Base-by-base conservation (phyloP, 768 basidiomycete species). In the Boletus vermiculosoides region DNA sequence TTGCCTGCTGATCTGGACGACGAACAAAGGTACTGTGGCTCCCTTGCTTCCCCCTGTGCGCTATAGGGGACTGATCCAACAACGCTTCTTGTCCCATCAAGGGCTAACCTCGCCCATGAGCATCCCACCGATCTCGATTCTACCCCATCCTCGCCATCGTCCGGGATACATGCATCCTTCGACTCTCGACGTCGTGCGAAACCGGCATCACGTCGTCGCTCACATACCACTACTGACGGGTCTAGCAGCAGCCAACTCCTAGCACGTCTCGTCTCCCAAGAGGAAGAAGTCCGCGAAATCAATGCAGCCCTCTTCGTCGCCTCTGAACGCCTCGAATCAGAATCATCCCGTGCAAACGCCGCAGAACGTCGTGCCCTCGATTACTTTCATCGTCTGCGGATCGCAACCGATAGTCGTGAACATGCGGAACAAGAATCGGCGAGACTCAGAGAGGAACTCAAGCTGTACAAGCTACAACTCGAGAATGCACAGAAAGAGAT, bases 311-410 rank as follows among this genome's bases (percentile, higher is more conserved):
- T 73, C 34, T 57, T 37, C 45, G 63, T 66, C 56, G 59, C 64
- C 41, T 53, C 63, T 7, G 70, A 72, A 41, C 71, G 72, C n/a
- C 68, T 80, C 42, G 76, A 79, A 51, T 56, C 62, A 13, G 79
- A 80, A 57, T 73, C 78, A 3, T 61, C 63, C 30, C 78, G 79
- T 52, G 79, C 77, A 23, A 72, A 72, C 30, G 70, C 74, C 25
- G 77, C 79, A n/a, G 79, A 80, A 58, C 71, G 70, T 40, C 75
- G 78, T 39, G 78, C 78, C n/a, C 68, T 78, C 44, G 80, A 80
- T 45, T 73, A 80, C 58, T 78, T 77, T 23, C 67, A 71, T 51
- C 72, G 75, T 25, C 68, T 81, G 54, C 75, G 74, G 46, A 65
- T 70, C 40, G 74, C 73, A 11, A 77, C 74, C 28, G 76, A 78